Base-by-base conservation (phyloP, 2,329 filamentous ascomycete species). In the Sporothrix schenckii region DNA sequence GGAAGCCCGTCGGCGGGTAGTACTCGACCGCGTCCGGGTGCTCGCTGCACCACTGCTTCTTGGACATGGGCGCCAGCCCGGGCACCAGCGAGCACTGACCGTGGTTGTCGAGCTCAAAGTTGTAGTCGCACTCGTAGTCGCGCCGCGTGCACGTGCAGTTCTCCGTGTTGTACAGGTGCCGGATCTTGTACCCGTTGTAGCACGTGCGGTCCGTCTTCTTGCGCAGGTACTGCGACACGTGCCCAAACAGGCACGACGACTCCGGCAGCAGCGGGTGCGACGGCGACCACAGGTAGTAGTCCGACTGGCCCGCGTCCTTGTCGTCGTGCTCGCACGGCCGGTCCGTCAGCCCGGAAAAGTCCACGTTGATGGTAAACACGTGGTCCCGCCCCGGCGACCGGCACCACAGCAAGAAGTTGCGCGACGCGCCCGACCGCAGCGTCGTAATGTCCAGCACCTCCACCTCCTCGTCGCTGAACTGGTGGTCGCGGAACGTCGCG, bases 41-140 rank as follows among this genome's bases (percentile, higher is more conserved):
- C 65, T 83, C 81, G 68, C 80, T 78, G 78, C 87, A 89, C 80
- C 82, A 85, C 71, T 85, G 80, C 70, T 81, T 76, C 10, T 82
- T 83, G 41, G 84, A 81, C 14, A 85, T 76, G 14, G 92, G 89
- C 11, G 86, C 74, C 53, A 93, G 87, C 16, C 94, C 94, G 0
- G 86, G 80, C 1, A 98, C 93, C 14, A 96, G 87, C 5, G 80
- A 80, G 81, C 95, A 99, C 73, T 91, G 73, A 63, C 91, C 91
- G 77, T 94, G 91, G 39, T 82, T 85, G 79, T 92, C 88, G 61
- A 91, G 88, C 78, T 98, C 90, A 80, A 88, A 99, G 80, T 99
- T 99, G 85, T 93, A 99, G 78, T 96, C 94, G 81, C 95, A 99
- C 85, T 99, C 95, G 78, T 90, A 99, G 80, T 99, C 95, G 71